A percentile compares a stretch with the other conserved stretches of the same genome.
Conservation (phyloP, 78 protist genomes). For the Trichosphaerium sp. region DNA sequence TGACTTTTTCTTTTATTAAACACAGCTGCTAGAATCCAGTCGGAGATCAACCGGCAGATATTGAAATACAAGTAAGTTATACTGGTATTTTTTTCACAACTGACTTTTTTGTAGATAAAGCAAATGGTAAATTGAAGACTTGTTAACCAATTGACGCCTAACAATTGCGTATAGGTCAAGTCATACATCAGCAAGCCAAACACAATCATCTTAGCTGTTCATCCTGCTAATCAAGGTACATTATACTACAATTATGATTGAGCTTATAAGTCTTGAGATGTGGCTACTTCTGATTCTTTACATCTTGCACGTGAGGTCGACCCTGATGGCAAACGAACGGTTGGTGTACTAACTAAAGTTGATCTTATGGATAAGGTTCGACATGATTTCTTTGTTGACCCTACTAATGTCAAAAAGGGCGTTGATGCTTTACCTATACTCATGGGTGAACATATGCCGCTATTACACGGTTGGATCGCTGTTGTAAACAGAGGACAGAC, state of each 20-base stretch:
- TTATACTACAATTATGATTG: too few species aligned
- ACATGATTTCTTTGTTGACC: too few species aligned
- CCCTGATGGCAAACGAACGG: constrained; percentile 49
- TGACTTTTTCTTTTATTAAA: too few species aligned
- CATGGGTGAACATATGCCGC: constrained; percentile 37
- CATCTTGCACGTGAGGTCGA: constrained; percentile 51
- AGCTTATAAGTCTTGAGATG: too few species aligned
- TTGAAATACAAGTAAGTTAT: constrained; percentile 60
- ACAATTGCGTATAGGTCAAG: constrained; percentile 31
- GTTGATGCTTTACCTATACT: constrained; percentile 85
- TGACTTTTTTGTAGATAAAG: too few species aligned
- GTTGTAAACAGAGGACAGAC: constrained; percentile 77
- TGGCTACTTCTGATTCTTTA: constrained; percentile 74
- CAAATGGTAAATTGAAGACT: too few species aligned
- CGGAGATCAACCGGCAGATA: constrained; percentile 89
- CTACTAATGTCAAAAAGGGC: too few species aligned
- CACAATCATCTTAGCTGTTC: constrained; percentile 84
- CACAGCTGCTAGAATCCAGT: constrained; percentile 12
- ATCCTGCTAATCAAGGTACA: constrained; percentile 85
- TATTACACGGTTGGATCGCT: constrained; percentile 70
- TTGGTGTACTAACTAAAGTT: constrained; percentile 69
- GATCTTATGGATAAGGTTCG: constrained; percentile 73
- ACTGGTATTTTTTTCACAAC: too few species aligned
- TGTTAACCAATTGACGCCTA: too few species aligned
- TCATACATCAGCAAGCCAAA: constrained; percentile 57